These are phyloP conservation scores for Plenodomus lindquistii DNA, from an alignment of 2,329 filamentous ascomycete species.

Conservation along the genomic window DNA sequence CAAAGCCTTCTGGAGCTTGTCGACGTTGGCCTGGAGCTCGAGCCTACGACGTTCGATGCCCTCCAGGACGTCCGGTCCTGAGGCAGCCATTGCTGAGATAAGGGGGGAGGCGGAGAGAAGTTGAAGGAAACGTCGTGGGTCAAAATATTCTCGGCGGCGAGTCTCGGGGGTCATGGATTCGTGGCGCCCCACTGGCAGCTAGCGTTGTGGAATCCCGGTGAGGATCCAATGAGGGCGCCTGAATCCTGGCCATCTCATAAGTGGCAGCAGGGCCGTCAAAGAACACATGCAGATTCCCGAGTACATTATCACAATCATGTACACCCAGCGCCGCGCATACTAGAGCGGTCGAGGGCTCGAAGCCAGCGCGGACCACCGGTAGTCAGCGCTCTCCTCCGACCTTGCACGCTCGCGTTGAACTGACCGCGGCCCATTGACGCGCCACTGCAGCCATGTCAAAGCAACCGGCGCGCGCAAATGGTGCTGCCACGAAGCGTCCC, in stretches of 20 bases:
- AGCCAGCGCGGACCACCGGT: not conserved
- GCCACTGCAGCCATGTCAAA: slow-evolving; percentile 40
- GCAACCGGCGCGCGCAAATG: slow-evolving; percentile 30
- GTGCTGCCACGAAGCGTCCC: slow-evolving; percentile 31
- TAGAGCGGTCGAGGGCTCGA: not conserved
- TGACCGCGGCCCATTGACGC: slow-evolving; percentile 3
- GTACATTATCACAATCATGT: too few relatives aligned
- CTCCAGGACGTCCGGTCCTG: slow-evolving; percentile 57
- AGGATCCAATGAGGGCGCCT: too few relatives aligned
- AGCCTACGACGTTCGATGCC: slow-evolving; percentile 75
- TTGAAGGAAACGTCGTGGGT: slow-evolving; percentile 1
- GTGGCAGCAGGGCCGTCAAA: too few relatives aligned
- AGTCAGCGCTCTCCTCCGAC: not conserved
- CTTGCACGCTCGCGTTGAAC: not conserved
- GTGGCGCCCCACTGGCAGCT: not conserved
- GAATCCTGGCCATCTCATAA: too few relatives aligned
- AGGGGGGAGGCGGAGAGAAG: slow-evolving; percentile 2
- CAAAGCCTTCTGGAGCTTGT: slow-evolving; percentile 73
- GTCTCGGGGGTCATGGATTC: slow-evolving; percentile 15
- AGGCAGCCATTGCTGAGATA: slow-evolving; percentile 27
- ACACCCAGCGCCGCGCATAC: too few relatives aligned
- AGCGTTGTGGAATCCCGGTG: too few relatives aligned
- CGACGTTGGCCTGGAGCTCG: slow-evolving; percentile 75
- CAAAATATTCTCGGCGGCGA: slow-evolving; percentile 7
- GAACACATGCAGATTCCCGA: too few relatives aligned